Base-by-base conservation (phyloP, 768 basidiomycete species). In the Rhodosporidiobolus sp. region DNA sequence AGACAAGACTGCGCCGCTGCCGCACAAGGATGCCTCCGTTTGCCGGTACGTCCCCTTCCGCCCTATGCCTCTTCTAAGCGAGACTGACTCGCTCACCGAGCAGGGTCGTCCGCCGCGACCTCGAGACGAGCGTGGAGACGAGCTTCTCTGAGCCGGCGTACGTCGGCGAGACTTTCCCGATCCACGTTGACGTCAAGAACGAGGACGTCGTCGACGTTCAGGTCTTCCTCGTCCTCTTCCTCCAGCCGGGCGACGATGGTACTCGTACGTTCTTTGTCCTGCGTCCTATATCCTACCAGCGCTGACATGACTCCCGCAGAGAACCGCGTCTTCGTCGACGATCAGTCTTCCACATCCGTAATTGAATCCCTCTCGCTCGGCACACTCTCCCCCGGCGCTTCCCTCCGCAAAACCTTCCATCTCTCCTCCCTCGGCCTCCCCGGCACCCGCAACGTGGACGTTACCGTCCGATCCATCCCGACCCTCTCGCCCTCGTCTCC, bases 171-270 rank as follows among this genome's bases (percentile, higher is more conserved):
- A 84, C 86, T 56, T 91, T 90, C 77, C 88, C 90, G 0, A 88
- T 97, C 75, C 79, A 80, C 19, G 83, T 97, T 53, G 84, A 86
- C 57, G 84, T 95, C 22, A 86, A 82, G 8, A 96, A 94, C 78
- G 78, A 82, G 9, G 93, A 96, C 79, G 86, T 86, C 57, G 83
- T 87, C 28, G 84, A 87, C 34, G 80, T 97, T 19, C 87, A 90
- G 24, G 81, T 91, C 20, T 82, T 84, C 9, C 82, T 92, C 17
- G 90, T 93, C 66, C 85, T 90, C 9, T 83, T 95, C 67, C 81
- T 97, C 46, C 91, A 92, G 65, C 93, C 93, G 2, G 85, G 86
- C 4, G 90, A 90, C 61, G 91, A 91, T 73, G 85, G 87, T 69
- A 86, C 89, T 30, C 84, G 91, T 90, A 63, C 26, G 87, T 79